Evolutionary conservation across 2,329 filamentous ascomycete genomes (phyloP).

Genomic region (Xylaria multiplex): DNA sequence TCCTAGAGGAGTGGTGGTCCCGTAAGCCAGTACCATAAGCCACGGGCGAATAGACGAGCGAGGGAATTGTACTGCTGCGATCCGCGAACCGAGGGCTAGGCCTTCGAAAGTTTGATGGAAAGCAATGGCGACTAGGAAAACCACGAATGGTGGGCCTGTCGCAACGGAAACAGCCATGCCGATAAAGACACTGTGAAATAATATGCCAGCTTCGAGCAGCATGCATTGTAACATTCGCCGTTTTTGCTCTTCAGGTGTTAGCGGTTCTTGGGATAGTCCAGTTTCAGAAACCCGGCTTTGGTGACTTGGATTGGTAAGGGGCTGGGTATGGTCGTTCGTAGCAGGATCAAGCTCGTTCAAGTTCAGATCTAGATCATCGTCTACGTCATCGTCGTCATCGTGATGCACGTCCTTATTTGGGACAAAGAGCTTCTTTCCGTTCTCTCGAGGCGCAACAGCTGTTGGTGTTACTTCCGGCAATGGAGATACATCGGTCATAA

Average conservation of each 20-base stretch:
- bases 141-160: constrained; percentile 80
- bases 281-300: constrained; percentile 43
- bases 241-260: constrained; percentile 67
- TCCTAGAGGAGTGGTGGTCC: constrained; percentile 80
- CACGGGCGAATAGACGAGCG: constrained; percentile 78
- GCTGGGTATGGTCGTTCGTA: constrained; percentile 46
- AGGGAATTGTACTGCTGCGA: constrained; percentile 83
- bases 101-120: constrained; percentile 93
- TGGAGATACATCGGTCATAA: constrained; percentile 69
- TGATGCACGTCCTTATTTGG: constrained; percentile 38
- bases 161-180: constrained; percentile 87
- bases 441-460: constrained; percentile 34
- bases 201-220: constrained; percentile 82
- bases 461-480: constrained; percentile 64
- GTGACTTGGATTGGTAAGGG: constrained; percentile 42
- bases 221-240: constrained; percentile 80
- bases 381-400: constrained; percentile 51
- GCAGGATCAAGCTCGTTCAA: constrained; percentile 68
- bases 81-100: constrained; percentile 84
- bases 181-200: constrained; percentile 88
- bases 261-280: constrained; percentile 44
- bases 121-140: constrained; percentile 81
- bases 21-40: constrained; percentile 83
- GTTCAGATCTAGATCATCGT: constrained; percentile 68
- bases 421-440: constrained; percentile 35